Conservation (phyloP, 176 grass and related monocot genomes). For the Oryza australiensis region DNA sequence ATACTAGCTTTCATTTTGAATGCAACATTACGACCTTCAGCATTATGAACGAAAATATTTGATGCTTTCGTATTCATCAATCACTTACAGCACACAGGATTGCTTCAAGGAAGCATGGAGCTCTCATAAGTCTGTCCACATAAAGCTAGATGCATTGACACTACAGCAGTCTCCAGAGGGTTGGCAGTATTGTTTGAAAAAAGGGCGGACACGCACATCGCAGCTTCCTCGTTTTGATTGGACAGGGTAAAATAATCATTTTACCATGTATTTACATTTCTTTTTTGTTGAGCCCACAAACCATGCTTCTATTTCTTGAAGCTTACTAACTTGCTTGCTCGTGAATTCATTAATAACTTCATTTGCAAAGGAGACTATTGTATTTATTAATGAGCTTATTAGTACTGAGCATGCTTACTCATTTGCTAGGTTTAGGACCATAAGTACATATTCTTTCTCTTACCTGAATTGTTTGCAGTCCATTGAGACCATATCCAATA, state of each 20-base stretch:
- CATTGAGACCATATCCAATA: conserved; percentile 90
- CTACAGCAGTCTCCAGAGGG: conserved; percentile 57
- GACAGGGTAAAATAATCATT: conserved; percentile 77
- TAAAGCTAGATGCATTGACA: conserved; percentile 45
- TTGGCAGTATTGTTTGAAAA: conserved; percentile 90
- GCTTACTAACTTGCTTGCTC: conserved; percentile 2
- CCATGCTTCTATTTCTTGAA: conserved; percentile 25
- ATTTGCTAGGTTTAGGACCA: background rate
- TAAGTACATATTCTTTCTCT: background rate
- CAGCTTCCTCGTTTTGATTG: conserved; percentile 78
- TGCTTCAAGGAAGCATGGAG: conserved; percentile 90
- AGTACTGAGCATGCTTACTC: background rate
- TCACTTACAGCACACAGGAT: conserved; percentile 70
- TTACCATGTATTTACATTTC: conserved; percentile 19
- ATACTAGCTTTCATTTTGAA: background rate
- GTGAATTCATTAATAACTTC: background rate
- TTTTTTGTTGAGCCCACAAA: background rate
- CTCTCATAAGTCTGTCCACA: conserved; percentile 82
- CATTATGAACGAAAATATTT: background rate
- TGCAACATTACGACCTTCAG: background rate
- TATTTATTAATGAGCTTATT: background rate
- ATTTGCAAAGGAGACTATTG: background rate
- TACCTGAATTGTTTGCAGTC: conserved; percentile 43
- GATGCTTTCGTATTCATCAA: conserved; percentile 10
- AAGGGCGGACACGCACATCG: conserved; percentile 56